Base-by-base conservation (phyloP, 768 basidiomycete genomes). In the Tylopilus rubrobrunneus region DNA sequence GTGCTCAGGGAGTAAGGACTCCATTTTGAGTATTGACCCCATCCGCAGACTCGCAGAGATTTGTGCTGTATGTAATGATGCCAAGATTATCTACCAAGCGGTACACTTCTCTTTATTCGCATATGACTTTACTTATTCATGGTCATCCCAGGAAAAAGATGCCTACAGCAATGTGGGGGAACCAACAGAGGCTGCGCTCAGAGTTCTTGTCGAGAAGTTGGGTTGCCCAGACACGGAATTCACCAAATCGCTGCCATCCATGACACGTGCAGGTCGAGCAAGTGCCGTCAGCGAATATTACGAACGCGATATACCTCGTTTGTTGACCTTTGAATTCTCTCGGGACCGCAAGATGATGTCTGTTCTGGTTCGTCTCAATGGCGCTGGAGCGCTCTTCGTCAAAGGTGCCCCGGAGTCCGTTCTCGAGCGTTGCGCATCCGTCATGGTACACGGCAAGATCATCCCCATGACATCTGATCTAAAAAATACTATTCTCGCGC, bases 311-410 rank as follows among this genome's bases (percentile, higher is more conserved):
- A 86, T 92, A 65, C 77, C 84, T 17, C 86, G 94, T 53, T 79
- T 97, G 14, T 75, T 97, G 62, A 99, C 95, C 8, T 96, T 99
- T 70, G 96, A 99, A 71, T 98, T 99, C 73, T 92, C 94, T 21
- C 86, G 96, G 19, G 96, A 98, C 72, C 88, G 96, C 66, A 99
- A 98, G 75, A 96, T 95, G 85, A 98, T 98, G 96, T 97, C 96
- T 21, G 95, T 98, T 48, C 83, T 98, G 48, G 89, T 92, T 37
- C 81, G 75, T 56, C 78, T 84, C 51, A 81, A 84, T 52, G 80
- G 80, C 2, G 71, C 71, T 5, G 89, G 90, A n/a, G 80, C 88
- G 8, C 78, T 98, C 6, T 89, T 95, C 67, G 93, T 88, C 69
- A 98, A 98, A 71, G 96, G 96, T 36, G 96, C 96, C 3, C 96